Evolutionary conservation across 2,329 filamentous ascomycete species (phyloP), one percentile per base, ranked within the genome.

Genomic region (Sclerotinia glacialis): DNA sequence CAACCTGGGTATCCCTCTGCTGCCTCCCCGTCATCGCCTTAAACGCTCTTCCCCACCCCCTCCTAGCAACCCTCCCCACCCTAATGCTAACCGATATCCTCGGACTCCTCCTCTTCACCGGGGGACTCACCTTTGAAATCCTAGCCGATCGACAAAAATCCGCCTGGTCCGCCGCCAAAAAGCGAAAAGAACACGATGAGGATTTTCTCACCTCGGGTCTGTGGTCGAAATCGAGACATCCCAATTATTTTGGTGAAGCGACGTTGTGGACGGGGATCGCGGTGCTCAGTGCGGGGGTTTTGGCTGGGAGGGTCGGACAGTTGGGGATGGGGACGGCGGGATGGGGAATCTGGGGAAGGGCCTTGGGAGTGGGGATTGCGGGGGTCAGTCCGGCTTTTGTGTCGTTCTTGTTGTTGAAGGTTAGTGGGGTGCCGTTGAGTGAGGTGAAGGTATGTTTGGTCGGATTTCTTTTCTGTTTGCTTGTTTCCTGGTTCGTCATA

Each of bases 181-280:
- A 83, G 72, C 79, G 81, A 56, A 90, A 90, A 81, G 80, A 84
- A 72, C 89, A 91, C 68, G 83, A 84, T 31, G 87, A 91, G 76
- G 82, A 86, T 55, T 91, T 90, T 72, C 74, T 91, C 69, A 88
- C 86, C 0, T 76, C 79, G 1, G 88, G 88, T 0, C 72, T 91
- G 46, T 91, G 87, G 84, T 79, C 80, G 7, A 82, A 83, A 73
- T 84, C 81, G 58, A 78, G 86, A 68, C 86, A 89, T 76, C 88
- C 88, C 0, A 89, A 91, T 73, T 91, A 91, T 78, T 89, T 91
- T 74, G 89, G 88, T n/a, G 88, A 91, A 76, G 82, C 81, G 37
- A 88, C 85, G 14, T 78, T 91, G 42, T 91, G 88, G 89, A 86
- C 84, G 0, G 88, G 89, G 1, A 83, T 91, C 67, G 86, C 88